Evolutionary conservation across 2,329 filamentous ascomycete genomes (phyloP), one percentile per base, ranked within the genome.

Genomic region (Ascocoryne sarcoides): DNA sequence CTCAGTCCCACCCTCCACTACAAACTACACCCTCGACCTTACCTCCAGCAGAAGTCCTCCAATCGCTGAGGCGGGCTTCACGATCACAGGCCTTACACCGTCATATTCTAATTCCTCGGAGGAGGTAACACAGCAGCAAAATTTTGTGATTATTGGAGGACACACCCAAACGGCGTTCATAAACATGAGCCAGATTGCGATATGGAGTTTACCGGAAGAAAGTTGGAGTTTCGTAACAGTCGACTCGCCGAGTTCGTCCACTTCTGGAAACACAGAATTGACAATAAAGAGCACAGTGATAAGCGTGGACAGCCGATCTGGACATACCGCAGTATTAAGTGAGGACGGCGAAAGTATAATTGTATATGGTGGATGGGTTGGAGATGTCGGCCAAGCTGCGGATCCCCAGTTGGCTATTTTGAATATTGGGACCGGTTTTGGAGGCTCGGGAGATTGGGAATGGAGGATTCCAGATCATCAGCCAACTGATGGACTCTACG

Each of bases 301-400:
- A 2, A 48, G 14, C 5, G 42, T 58, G 4, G 84, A 94, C 50
- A 86, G 87, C 28, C 71, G 92, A 40, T 95, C 89, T 3, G 92
- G 92, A 0, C 92, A 98, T 57, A 89, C 85, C 0, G 80, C 90
- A 1, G 75, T 95, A 1, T 65, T 95, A 4, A 85, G 78, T 19
- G 74, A 82, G 38, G 87, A 94, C 55, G 89, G 89, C 0, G 75
- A 68, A 18, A 77, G 74, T n/a, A 68, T 96, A 7, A 66, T 95
- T 30, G 66, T 98, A 1, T 70, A 88, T 44, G 92, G 92, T 15
- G 92, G 92, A 1, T 98, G 92, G 92, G 87, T 95, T 4, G 90
- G 89, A 3, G 79, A 93, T 54, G 70, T 83, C 0, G 71, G 67
- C 7, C 82, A 79, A 21, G 75, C 89, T 1, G 92, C 92, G 0